Evolutionary conservation across 2,329 filamentous ascomycete species (phyloP).

Genomic region (Fusarium mangiferae): DNA sequence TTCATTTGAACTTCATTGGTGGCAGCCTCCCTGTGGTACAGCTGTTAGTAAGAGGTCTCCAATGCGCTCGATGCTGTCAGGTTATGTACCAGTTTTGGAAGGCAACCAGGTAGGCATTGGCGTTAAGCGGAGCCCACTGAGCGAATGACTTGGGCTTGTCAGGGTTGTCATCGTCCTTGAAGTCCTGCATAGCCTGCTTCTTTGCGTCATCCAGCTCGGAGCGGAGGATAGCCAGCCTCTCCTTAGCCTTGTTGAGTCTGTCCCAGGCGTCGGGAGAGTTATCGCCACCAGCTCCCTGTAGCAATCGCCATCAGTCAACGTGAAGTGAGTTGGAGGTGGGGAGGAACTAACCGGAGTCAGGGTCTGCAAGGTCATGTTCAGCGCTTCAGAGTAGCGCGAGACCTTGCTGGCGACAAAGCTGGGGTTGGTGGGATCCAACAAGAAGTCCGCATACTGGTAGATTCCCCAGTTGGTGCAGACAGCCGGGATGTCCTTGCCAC

Average conservation of each 20-base stretch:
- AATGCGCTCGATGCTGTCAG: too few relatives aligned
- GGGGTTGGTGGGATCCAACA: background rate
- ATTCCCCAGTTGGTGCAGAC: background rate
- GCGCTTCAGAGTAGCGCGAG: background rate
- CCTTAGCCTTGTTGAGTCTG: background rate
- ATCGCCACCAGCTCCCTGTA: background rate
- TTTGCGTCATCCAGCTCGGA: background rate
- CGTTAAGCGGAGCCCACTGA: background rate
- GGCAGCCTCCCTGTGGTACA: background rate
- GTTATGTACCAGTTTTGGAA: background rate
- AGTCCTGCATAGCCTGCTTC: background rate
- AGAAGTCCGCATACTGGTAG: background rate
- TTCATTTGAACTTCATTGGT: background rate
- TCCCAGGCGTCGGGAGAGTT: background rate
- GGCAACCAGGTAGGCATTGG: background rate
- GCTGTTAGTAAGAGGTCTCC: too few relatives aligned
- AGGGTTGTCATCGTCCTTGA: background rate
- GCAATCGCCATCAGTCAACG: fast-evolving
- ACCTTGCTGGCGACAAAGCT: background rate
- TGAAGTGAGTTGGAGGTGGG: fast-evolving
- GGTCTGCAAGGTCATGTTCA: background rate
- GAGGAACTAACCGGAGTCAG: background rate
- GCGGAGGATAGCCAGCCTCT: background rate
- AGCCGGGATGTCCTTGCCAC: background rate
- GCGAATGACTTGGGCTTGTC: background rate